phyloP scores from a whole-genome alignment of 805 yeast species.

The Citeromyces matritensis region DNA sequence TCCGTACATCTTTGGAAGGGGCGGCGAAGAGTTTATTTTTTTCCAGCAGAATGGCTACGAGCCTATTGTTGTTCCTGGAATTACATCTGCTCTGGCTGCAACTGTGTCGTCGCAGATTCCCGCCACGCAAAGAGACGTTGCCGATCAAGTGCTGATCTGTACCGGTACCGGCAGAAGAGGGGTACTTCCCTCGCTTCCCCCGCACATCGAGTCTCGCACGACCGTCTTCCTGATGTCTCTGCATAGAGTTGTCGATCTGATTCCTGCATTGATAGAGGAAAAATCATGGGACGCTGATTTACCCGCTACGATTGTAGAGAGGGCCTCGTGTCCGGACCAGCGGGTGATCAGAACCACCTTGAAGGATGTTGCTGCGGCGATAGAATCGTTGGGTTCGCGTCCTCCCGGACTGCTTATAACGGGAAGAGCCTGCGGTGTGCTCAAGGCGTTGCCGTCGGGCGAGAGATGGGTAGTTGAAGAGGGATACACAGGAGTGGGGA shows the following conservation, averaged over 20 bases:
- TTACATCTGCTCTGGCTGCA: constrained; percentile 81
- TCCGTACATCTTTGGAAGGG: constrained; percentile 92
- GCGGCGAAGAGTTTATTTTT: constrained; percentile 78
- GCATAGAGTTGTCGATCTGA: constrained; percentile 52
- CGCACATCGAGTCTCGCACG: constrained; percentile 57
- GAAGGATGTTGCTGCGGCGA: constrained; percentile 51
- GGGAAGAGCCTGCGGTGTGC: constrained; percentile 62
- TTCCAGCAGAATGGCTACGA: constrained; percentile 53
- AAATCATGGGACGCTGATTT: constrained; percentile 53
- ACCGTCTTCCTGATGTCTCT: constrained; percentile 83
- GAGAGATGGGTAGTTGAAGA: constrained; percentile 31
- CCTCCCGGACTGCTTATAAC: constrained; percentile 87
- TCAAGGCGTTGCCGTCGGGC: constrained; percentile 10
- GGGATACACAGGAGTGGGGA: constrained; percentile 12
- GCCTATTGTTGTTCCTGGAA: constrained; percentile 74
- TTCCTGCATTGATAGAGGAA: constrained; percentile 23
- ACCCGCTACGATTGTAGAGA: constrained; percentile 78
- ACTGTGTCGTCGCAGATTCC: constrained; percentile 75
- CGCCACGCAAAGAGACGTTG: constrained; percentile 82
- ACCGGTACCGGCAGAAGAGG: constrained; percentile 94
- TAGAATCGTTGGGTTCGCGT: constrained; percentile 65
- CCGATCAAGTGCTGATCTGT: constrained; percentile 85
- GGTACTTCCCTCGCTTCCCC: constrained; percentile 64
- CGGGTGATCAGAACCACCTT: constrained; percentile 66
- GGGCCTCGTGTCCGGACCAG: constrained; percentile 92